Base-by-base conservation (phyloP, 2,329 filamentous ascomycete genomes). In the Fusarium mangiferae region DNA sequence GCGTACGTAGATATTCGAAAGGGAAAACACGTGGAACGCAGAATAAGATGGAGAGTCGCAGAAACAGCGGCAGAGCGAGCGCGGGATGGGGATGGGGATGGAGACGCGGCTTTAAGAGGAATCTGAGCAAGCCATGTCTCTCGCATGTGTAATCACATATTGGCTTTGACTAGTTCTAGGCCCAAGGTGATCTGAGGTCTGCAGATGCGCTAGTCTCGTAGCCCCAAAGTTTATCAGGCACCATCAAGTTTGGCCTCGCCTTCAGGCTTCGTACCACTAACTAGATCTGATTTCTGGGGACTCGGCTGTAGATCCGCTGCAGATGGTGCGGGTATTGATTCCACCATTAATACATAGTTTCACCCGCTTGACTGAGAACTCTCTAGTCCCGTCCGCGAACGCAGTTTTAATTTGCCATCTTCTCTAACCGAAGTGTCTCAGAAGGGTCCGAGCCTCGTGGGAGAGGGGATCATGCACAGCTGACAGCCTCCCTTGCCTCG, bases 181-280 rank as follows among this genome's bases (percentile, higher is more conserved):
- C 44, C 49, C 41, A 52, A 44, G 24, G 67, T 51, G 30, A 35
- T 22, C 13, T 26, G 35, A 41, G 44, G 55, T 61, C n/a, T 49
- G 42, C 44, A 52, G 58, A 30, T 51, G 45, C 67, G 45, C 67
- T 70, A 70, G 45, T 28, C 11, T 35, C 30, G 33, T 70, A 70
- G 66, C 58, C 41, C 51, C 35, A 36, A 70, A 70, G 59, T 38
- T 30, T 66, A 38, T 54, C 24, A 33, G 35, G 45, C 35, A 39
- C 22, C 35, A 35, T 35, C 33, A 36, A 39, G 13, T 18, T 44
- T 42, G 36, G 42, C 11, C 24, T 55, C 36, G 49, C 33, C 30
- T 33, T 14, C 33, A 33, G 33, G 33, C 41, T 42, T 36, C 18
- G 42, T 20, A 41, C 39, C 56, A 36, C 62, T 62, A 33, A 33